Evolutionary conservation across 1,284 basidiomycete genomes (phyloP), one percentile per base, ranked within the genome.

Genomic region (Cryptococcus deneoformans): DNA sequence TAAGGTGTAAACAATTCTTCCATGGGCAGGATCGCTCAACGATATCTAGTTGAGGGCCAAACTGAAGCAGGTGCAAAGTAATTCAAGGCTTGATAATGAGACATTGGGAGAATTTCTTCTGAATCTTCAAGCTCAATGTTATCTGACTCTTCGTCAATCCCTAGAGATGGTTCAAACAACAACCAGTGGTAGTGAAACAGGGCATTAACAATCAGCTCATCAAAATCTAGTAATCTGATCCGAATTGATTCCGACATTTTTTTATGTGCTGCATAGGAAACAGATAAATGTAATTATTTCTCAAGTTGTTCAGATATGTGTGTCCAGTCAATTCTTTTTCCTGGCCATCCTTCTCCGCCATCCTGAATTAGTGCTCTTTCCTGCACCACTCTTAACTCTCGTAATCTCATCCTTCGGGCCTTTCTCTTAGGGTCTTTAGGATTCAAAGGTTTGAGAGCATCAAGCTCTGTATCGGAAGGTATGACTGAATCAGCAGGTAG

Each of bases 301-400:
- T 20, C 29, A n/a, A 10, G 5, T 54, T 36, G 34, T 29, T 29
- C 29, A 29, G 29, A 29, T 29, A 54, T 39, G 7, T 40, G 1
- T 2, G 61, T 46, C 75, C 74, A 76, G 50, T 73, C 63, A 16
- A 76, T 24, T 43, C 50, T 46, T 39, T 58, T 68, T 0, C 69
- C 66, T 0, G 66, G 69, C 75, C 76, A 76, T 0, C 68, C 68
- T 16, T 68, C 64, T 4, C 68, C 65, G 7, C 63, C 65, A 11
- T 66, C 61, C 2, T 56, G 56, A 4, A 74, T 68, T 14, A 73
- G 54, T 5, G 49, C 57, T 67, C 89, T 86, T 16, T 87, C 86
- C 67, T 90, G 88, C 1, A 96, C 81, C 42, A 96, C 80, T 49
- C 87, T 82, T 59, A 96, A 77, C 75, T 96, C 93, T 55, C 92